Conservation (phyloP, 1,139 yeast genomes). For the Pichiaceae sp. region DNA sequence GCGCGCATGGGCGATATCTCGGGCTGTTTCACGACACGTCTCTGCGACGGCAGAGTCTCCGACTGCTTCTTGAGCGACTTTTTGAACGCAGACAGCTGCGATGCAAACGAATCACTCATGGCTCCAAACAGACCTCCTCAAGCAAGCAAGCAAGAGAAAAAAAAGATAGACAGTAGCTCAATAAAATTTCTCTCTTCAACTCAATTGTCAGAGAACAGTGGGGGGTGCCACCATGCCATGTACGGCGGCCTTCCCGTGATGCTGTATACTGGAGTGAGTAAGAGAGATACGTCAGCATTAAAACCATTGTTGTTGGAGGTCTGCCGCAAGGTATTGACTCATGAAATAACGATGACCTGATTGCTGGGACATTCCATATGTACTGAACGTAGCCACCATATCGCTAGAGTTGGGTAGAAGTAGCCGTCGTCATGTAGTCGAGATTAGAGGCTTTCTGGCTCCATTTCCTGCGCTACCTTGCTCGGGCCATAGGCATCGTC, state of each 20-base stretch:
- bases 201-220: slow-evolving; percentile 2
- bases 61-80: slow-evolving; percentile 37
- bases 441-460: too few species aligned
- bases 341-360: slow-evolving; percentile 91
- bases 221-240: not conserved
- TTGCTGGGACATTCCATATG: slow-evolving; percentile 50
- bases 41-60: slow-evolving; percentile 40
- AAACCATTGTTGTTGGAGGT: slow-evolving; percentile 95
- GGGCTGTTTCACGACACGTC: slow-evolving; percentile 18
- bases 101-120: slow-evolving; percentile 33
- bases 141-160: not conserved
- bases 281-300: slow-evolving; percentile 40
- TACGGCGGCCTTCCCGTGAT: not conserved
- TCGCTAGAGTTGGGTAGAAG: too few species aligned
- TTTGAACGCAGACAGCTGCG: slow-evolving; percentile 53
- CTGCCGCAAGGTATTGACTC: slow-evolving; percentile 54
- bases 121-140: not conserved
- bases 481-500: too few species aligned
- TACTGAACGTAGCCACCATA: too few species aligned
- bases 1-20: slow-evolving; percentile 1
- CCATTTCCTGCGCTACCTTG: too few species aligned
- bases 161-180: not conserved
- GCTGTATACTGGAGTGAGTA: slow-evolving; percentile 3
- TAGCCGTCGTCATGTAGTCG: too few species aligned
- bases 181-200: not conserved